Base-by-base conservation (phyloP, 2,329 filamentous ascomycete genomes). In the Fusarium penzigii region DNA sequence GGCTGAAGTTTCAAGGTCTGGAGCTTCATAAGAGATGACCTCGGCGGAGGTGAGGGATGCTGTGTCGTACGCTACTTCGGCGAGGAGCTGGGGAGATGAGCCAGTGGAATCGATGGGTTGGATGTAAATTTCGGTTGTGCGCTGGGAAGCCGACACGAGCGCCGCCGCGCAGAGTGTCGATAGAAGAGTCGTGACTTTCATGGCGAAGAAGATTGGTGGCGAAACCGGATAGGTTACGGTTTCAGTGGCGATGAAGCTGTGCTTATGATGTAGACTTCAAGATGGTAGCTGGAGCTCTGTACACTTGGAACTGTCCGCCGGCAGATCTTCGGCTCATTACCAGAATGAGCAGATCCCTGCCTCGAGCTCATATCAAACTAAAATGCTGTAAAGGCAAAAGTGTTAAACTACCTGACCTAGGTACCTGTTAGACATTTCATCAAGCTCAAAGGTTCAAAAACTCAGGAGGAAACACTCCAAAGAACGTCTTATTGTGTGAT, bases 1-100 rank as follows among this genome's bases (percentile, higher is more conserved):
- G 6, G 73, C 67, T 7, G 71, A 69, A 5, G 75, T 71, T 17
- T 75, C 72, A 9, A 83, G 65, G 42, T 82, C 78, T 39, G 84
- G 84, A 2, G 78, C 75, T 55, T 85, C 80, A 71, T 83, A 87
- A 29, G 77, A 75, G 42, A 75, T 56, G 32, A 87, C 66, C 34
- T 77, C 72, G 36, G 80, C 72, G n/a, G 72, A 70, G 39, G 70
- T 68, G 39, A 73, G 66, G 3, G 73, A 66, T n/a, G 70, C 68
- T 29, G 73, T 65, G 65, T 84, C 77, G 75, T 82, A 86, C 53
- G 75, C 70, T 53, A 87, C 70, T 56, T 82, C 78, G 58, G 82
- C 83, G 51, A 87, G 79, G n/a, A 70, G 42, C 64, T 66, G 47
- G 48, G 78, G 71, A 7, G 66, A 52, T 34, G 69, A 52, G 41